Percentiles rank a stretch among this genome's conserved stretches.
Evolutionary conservation across 179 eudicot species (phyloP).

Genomic region (Silene noctiflora): DNA sequence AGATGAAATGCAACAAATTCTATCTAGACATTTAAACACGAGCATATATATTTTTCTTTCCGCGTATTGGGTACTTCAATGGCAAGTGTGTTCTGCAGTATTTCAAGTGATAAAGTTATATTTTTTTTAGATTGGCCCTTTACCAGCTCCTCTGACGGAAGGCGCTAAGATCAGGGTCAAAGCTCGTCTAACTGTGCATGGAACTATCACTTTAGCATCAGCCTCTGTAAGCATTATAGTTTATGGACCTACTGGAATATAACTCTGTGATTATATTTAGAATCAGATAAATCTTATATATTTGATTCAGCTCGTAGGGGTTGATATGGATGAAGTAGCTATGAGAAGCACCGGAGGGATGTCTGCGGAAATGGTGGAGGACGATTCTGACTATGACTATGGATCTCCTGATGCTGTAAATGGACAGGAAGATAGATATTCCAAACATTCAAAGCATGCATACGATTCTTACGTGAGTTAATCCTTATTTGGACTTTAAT

Average conservation of each 20-base stretch:
- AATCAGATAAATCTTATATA: not conserved
- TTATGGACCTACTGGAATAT: not conserved
- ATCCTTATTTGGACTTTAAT: not conserved
- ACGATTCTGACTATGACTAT: slow-evolving; percentile 35
- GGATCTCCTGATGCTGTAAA: slow-evolving; percentile 39
- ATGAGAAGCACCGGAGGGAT: slow-evolving; percentile 31
- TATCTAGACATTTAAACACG: not conserved
- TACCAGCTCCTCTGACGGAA: slow-evolving; percentile 37
- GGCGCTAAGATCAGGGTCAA: slow-evolving; percentile 53
- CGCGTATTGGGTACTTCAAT: not conserved
- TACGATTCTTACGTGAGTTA: slow-evolving; percentile 47
- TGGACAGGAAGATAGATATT: slow-evolving; percentile 36
- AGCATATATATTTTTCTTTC: no score
- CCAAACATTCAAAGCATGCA: slow-evolving; percentile 23
- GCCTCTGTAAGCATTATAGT: slow-evolving; percentile 55
- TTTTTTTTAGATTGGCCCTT: slow-evolving; percentile 74
- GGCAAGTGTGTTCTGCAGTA: not conserved
- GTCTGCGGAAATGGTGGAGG: slow-evolving; percentile 37
- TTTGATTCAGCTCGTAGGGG: slow-evolving; percentile 60
- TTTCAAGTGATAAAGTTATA: not conserved
- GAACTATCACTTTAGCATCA: slow-evolving; percentile 52
- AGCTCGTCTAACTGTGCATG: slow-evolving; percentile 61
- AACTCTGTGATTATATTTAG: not conserved
- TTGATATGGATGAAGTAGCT: slow-evolving; percentile 33
- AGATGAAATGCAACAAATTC: not conserved